phyloP scores from a whole-genome alignment of 352 stramenopile species.

The Pythium aristosporum region DNA sequence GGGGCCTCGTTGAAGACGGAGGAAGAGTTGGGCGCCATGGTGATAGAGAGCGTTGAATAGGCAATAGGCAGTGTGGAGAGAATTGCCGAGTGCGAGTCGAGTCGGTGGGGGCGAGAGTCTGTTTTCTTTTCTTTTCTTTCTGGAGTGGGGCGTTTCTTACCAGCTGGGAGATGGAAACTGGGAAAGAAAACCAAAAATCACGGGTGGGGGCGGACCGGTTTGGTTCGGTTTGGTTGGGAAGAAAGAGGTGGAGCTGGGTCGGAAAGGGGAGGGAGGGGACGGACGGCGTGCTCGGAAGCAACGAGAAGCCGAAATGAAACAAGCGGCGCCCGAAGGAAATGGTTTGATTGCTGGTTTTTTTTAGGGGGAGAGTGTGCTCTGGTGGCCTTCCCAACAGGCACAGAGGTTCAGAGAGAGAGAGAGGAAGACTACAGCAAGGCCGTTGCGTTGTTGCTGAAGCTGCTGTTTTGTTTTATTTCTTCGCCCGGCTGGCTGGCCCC shows the following conservation, averaged over 20 bases:
- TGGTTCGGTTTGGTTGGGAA: slow-evolving; percentile 8
- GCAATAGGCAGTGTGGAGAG: slow-evolving; percentile 13
- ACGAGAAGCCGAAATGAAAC: slow-evolving; percentile 38
- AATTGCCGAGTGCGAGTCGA: slow-evolving; percentile 38
- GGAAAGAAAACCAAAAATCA: slow-evolving; percentile 19
- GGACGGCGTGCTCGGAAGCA: slow-evolving; percentile 27
- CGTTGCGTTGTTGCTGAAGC: slow-evolving; percentile 27
- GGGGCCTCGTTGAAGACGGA: slow-evolving; percentile 62
- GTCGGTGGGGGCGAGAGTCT: slow-evolving; percentile 8
- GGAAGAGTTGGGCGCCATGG: slow-evolving; percentile 61
- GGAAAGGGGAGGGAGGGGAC: slow-evolving; percentile 1
- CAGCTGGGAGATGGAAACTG: slow-evolving; percentile 23
- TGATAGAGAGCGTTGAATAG: slow-evolving; percentile 5
- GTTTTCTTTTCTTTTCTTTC: slow-evolving; percentile 20
- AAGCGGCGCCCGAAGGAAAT: slow-evolving; percentile 7
- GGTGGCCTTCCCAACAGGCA: slow-evolving; percentile 25
- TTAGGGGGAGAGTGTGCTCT: background rate
- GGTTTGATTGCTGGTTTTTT: slow-evolving; percentile 6
- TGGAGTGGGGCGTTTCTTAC: slow-evolving; percentile 6
- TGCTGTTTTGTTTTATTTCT: slow-evolving; percentile 28
- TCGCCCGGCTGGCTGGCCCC: slow-evolving; percentile 7
- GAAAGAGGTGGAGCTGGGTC: background rate
- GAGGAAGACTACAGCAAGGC: slow-evolving; percentile 21
- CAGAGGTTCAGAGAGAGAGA: slow-evolving; percentile 23
- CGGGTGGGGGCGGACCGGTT: slow-evolving; percentile 1